Conservation (phyloP, 768 basidiomycete species). For the Suillus weaverae region DNA sequence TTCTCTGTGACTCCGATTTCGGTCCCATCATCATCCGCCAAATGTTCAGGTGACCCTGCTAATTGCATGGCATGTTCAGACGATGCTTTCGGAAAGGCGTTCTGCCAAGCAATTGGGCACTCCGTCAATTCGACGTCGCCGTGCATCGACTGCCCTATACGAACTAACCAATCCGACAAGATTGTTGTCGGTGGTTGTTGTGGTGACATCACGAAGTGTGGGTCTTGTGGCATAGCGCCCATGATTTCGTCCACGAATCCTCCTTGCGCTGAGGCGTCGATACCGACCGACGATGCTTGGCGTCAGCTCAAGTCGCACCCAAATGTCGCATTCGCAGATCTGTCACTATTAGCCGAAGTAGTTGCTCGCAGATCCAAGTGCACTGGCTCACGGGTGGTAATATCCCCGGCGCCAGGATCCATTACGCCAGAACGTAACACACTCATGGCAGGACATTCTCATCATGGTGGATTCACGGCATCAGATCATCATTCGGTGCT, state of each 20-base stretch:
- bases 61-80: conserved; percentile 86
- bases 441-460: conserved; percentile 9
- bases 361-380: conserved; percentile 83
- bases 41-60: conserved; percentile 82
- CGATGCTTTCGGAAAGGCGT: conserved; percentile 85
- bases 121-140: conserved; percentile 51
- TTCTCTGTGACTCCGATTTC: conserved; percentile 49
- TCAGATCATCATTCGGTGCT: conserved; percentile 41
- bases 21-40: conserved; percentile 34
- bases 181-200: conserved; percentile 37
- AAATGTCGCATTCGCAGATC: conserved; percentile 82
- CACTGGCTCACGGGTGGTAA: conserved; percentile 63
- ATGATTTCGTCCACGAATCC: conserved; percentile 24
- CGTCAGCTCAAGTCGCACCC: conserved; percentile 84
- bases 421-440: conserved; percentile 46
- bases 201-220: conserved; percentile 33
- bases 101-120: conserved; percentile 74
- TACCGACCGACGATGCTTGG: conserved; percentile 85
- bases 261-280: conserved; percentile 44
- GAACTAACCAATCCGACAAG: conserved; percentile 25
- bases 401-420: conserved; percentile 54
- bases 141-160: conserved; percentile 58
- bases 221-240: conserved; percentile 35
- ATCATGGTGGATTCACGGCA: conserved; percentile 11
- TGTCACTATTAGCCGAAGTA: conserved; percentile 83